Base-by-base conservation (phyloP, 257 asterid species). In the Fraxinus americana region DNA sequence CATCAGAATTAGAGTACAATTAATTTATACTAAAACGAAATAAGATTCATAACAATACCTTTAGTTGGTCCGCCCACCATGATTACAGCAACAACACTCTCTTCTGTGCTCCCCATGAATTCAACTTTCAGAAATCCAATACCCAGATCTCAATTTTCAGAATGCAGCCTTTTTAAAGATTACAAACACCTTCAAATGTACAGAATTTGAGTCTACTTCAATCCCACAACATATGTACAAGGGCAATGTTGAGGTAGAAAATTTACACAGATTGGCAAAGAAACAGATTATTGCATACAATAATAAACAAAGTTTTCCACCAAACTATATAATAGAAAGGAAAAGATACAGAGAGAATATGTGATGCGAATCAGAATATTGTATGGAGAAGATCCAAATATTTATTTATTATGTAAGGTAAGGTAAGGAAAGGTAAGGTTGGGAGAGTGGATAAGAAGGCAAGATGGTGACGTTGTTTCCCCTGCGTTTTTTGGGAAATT, bases 51-150 rank as follows among this genome's bases (percentile, higher is more conserved):
- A 23, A 27, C 10, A 34, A 27, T 68, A 94, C 97, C 98, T 91
- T 94, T 94, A 81, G 97, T 94, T 35, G 98, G 98, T 6, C 98
- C 98, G 74, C 98, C 98, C 68, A 94, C 97, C 98, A 94, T 94
- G 92, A 94, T 92, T 87, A 94, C 98, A 81, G 98, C 97, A 66
- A 94, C 96, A 82, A 90, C 92, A 82, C 80, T 91, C 87, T 91
- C 97, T 36, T 87, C 94, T 0, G 90, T 85, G 80, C 83, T 81
- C 75, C 90, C 97, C 98, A 94, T 94, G 69, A 63, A 27, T 63
- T 25, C 34, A 9, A 25, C 35, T 23, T 34, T 34, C 69, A 41
- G 65, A 45, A 70, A 39, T 43, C 34, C 59, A 45, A 54, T 9
- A 17, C 66, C 76, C 76, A 72, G 76, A 72, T 72, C 76, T 72